Percentiles rank a stretch among this genome's conserved stretches.
Evolutionary conservation across 2,329 filamentous ascomycete genomes (phyloP).

Genomic region (Xylaria polymorpha): DNA sequence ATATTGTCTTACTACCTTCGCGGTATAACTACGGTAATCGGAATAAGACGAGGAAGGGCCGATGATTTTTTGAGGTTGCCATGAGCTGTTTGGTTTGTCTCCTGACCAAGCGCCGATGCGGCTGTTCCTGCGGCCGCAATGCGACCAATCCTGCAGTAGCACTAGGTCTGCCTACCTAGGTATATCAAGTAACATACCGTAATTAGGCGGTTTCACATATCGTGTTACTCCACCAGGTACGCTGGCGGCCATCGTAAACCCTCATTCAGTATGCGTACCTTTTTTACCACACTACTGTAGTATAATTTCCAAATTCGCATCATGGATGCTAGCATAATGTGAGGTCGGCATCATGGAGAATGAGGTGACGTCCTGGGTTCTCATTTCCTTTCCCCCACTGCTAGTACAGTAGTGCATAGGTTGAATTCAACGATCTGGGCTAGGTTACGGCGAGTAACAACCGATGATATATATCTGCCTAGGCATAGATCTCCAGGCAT

Average conservation of each 20-base stretch:
- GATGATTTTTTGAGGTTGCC: constrained; percentile 8
- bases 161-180: constrained; percentile 23
- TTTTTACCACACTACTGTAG: background rate
- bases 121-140: constrained; percentile 45
- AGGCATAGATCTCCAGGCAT: constrained; percentile 21
- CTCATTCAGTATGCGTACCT: background rate
- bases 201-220: constrained; percentile 28
- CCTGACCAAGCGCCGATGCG: constrained; percentile 45
- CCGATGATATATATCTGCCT: constrained; percentile 5
- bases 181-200: background rate
- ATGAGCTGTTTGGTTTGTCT: constrained; percentile 37
- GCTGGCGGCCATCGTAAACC: background rate
- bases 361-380: constrained; percentile 6
- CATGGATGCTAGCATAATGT: background rate
- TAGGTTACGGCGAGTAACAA: constrained; percentile 7
- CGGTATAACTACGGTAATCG: background rate
- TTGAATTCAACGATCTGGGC: constrained; percentile 17
- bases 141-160: constrained; percentile 39
- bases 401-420: background rate
- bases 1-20: background rate
- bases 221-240: background rate
- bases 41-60: background rate
- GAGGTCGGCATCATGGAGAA: background rate
- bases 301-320: background rate
- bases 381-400: constrained; percentile 3